These are phyloP conservation scores for Ammopiptanthus mongolicus DNA, from an alignment of 306 rosid genomes.

Conservation along the genomic window DNA sequence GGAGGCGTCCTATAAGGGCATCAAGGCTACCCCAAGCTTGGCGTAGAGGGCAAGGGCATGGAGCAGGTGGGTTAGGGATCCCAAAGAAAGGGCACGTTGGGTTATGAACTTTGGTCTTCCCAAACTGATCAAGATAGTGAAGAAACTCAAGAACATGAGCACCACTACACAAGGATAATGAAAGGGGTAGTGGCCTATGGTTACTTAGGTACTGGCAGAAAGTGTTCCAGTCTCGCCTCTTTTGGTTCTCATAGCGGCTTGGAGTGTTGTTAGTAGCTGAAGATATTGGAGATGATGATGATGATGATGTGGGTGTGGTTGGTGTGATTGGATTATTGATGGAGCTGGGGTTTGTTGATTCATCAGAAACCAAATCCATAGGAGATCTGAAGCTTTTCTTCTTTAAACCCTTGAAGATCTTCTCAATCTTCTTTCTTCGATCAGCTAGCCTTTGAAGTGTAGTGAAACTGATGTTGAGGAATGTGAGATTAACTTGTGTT, in stretches of 20 bases:
- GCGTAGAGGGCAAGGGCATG: conserved; percentile 88
- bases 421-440: not conserved
- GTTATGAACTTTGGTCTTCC: conserved; percentile 87
- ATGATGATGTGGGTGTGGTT: not conserved
- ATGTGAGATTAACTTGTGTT: not conserved
- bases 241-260: conserved; percentile 90
- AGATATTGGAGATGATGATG: conserved; percentile 6
- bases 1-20: conserved; percentile 89
- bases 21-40: conserved; percentile 99
- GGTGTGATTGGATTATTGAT: not conserved
- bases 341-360: conserved; percentile 17
- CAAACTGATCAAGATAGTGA: conserved; percentile 85
- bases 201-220: conserved; percentile 85
- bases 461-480: too few relatives aligned
- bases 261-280: conserved; percentile 34
- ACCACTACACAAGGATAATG: conserved; percentile 58
- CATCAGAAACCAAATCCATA: conserved; percentile 57
- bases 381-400: not conserved
- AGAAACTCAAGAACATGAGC: conserved; percentile 87
- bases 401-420: not conserved
- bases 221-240: conserved; percentile 93
- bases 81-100: conserved; percentile 86
- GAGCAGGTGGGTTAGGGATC: conserved; percentile 73
- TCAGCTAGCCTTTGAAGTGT: too few relatives aligned
- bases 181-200: conserved; percentile 74